Percentiles rank a stretch among this genome's conserved stretches.
Conservation (phyloP, 176 grass and related monocot genomes). For the Cenchrus fungigraminus region DNA sequence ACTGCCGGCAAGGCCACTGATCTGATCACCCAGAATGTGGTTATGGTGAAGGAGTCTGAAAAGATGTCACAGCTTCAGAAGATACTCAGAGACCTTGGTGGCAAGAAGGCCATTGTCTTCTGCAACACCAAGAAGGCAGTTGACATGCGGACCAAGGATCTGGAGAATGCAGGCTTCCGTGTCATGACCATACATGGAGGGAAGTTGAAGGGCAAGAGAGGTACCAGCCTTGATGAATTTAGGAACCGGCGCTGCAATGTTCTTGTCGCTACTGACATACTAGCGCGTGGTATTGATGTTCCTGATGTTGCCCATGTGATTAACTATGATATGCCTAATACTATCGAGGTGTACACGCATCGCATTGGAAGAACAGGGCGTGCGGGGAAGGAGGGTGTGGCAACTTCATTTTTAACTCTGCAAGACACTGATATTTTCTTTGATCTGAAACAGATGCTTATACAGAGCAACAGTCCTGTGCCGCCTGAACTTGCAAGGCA, state of each 20-base stretch:
- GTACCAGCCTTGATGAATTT: too few relatives aligned
- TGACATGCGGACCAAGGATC: slow-evolving; percentile 75
- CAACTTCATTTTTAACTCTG: slow-evolving; percentile 87
- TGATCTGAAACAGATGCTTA: slow-evolving; percentile 48
- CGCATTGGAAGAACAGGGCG: slow-evolving; percentile 93
- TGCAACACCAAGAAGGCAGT: slow-evolving; percentile 92
- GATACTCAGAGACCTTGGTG: slow-evolving; percentile 79
- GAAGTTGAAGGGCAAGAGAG: too few relatives aligned
- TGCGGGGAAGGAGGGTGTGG: slow-evolving; percentile 85
- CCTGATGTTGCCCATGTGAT: slow-evolving; percentile 67
- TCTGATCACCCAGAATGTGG: slow-evolving; percentile 59
- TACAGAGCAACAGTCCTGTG: slow-evolving; percentile 76
- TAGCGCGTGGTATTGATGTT: slow-evolving; percentile 85
- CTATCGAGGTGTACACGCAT: slow-evolving; percentile 45
- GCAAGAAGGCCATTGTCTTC: slow-evolving; percentile 88
- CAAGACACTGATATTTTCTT: slow-evolving; percentile 71
- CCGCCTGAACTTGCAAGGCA: slow-evolving; percentile 67
- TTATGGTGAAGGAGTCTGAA: slow-evolving; percentile 60
- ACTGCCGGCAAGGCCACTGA: slow-evolving; percentile 73
- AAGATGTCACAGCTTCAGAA: slow-evolving; percentile 81
- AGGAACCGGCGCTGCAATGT: slow-evolving; percentile 65
- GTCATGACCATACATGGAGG: slow-evolving; percentile 90
- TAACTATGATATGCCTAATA: slow-evolving; percentile 96
- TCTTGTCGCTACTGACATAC: slow-evolving; percentile 96
- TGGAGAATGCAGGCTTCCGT: slow-evolving; percentile 78